Conservation (phyloP, 495 filamentous ascomycete genomes). For the Aspergillus indologenus region DNA sequence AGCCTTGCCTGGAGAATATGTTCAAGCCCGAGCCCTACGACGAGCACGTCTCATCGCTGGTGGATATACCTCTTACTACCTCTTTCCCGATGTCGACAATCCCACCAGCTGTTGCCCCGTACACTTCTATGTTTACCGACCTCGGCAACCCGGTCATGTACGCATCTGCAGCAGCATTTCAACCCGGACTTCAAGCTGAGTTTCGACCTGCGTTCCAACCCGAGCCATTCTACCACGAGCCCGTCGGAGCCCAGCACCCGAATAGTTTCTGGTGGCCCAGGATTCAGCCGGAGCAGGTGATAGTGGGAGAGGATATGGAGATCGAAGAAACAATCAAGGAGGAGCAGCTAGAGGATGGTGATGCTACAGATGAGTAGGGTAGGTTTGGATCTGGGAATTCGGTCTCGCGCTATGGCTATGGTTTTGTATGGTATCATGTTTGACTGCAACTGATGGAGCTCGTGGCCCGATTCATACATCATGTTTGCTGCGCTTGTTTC, state of each 20-base stretch:
- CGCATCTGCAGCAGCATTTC: too few relatives aligned
- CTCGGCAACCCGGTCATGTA: too few relatives aligned
- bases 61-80: conserved; percentile 17
- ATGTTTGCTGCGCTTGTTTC: too few relatives aligned
- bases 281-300: neutral
- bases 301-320: neutral
- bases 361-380: neutral
- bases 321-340: neutral
- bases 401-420: too few relatives aligned
- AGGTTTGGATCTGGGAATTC: neutral
- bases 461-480: too few relatives aligned
- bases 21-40: conserved; percentile 25
- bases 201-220: too few relatives aligned
- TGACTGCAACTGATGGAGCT: neutral
- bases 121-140: too few relatives aligned
- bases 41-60: conserved; percentile 9
- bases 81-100: neutral
- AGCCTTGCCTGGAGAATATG: too few relatives aligned
- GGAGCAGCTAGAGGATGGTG: neutral
- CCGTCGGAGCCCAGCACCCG: neutral
- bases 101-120: neutral
- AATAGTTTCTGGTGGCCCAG: neutral
- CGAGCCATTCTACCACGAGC: too few relatives aligned
- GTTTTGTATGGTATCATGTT: neutral
- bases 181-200: too few relatives aligned